A percentile compares a stretch with the other conserved stretches of the same genome.
phyloP scores from a whole-genome alignment of 495 filamentous ascomycete genomes.

The Baudoinia panamericana region DNA sequence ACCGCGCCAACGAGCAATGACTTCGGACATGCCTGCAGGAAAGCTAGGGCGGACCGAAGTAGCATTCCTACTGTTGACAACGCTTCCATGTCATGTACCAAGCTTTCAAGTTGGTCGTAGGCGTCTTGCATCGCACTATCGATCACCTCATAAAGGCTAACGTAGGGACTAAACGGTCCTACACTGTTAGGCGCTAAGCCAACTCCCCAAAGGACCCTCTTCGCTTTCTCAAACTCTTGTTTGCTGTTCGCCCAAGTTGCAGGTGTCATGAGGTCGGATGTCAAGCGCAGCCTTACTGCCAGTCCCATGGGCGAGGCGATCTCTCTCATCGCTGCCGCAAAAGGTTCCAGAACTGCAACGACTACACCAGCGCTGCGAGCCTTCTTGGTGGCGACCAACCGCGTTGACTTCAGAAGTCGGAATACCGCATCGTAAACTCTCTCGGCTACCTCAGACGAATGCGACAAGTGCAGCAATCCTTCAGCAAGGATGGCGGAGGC shows the following conservation, averaged over 20 bases:
- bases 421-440: no score
- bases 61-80: slow-evolving; percentile 19
- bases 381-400: no score
- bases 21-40: slow-evolving; percentile 30
- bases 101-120: slow-evolving; percentile 12
- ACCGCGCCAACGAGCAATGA: slow-evolving; percentile 29
- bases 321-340: slow-evolving; percentile 25
- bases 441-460: not conserved
- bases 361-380: not conserved
- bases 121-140: slow-evolving; percentile 31
- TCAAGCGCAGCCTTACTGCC: not conserved
- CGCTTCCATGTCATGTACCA: not conserved
- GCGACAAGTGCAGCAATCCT: slow-evolving; percentile 7
- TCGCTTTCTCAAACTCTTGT: slow-evolving; percentile 45
- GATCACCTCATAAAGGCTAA: slow-evolving; percentile 45
- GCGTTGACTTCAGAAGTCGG: no score
- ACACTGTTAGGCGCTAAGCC: slow-evolving; percentile 28
- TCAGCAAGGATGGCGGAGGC: slow-evolving; percentile 16
- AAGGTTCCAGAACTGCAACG: not conserved
- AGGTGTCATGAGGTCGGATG: slow-evolving; percentile 3
- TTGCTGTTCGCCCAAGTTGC: slow-evolving; percentile 23
- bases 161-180: slow-evolving; percentile 44
- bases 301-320: slow-evolving; percentile 1
- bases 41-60: slow-evolving; percentile 24
- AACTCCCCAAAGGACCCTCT: slow-evolving; percentile 47